phyloP scores from a whole-genome alignment of 169 alveolate genomes.

The Plasmodium vivax region DNA sequence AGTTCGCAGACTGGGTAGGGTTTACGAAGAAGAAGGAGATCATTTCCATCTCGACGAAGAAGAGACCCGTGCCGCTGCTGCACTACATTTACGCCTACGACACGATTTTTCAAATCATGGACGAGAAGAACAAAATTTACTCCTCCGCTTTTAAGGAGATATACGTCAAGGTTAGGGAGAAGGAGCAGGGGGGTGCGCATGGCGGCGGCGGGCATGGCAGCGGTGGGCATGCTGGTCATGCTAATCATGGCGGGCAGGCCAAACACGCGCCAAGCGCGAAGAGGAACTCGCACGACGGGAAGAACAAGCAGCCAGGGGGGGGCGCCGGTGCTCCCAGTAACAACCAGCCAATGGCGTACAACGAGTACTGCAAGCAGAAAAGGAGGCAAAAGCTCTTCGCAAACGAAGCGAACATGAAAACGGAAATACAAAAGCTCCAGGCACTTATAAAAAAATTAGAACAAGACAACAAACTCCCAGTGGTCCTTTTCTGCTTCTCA shows the following conservation, averaged over 20 bases:
- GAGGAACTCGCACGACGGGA: background rate
- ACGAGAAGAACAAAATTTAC: slow-evolving; percentile 71
- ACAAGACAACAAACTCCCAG: slow-evolving; percentile 93
- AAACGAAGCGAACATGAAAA: slow-evolving; percentile 78
- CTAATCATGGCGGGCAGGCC: background rate
- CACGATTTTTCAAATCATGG: slow-evolving; percentile 54
- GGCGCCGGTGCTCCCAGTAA: background rate
- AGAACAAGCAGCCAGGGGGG: background rate
- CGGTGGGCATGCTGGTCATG: background rate
- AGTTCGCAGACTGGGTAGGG: slow-evolving; percentile 99
- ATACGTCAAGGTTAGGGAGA: slow-evolving; percentile 68
- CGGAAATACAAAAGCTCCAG: slow-evolving; percentile 89
- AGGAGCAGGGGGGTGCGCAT: slow-evolving; percentile 71
- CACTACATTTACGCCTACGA: slow-evolving; percentile 90
- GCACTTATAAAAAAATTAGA: slow-evolving; percentile 83
- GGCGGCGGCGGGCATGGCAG: background rate
- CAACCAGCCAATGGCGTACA: slow-evolving; percentile 7
- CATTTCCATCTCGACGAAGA: slow-evolving; percentile 93
- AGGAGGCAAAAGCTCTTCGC: slow-evolving; percentile 20
- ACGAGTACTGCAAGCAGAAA: slow-evolving; percentile 64
- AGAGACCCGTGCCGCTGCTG: slow-evolving; percentile 97
- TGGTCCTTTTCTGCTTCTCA: slow-evolving; percentile 95
- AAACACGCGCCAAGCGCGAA: slow-evolving; percentile 43
- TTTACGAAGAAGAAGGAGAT: slow-evolving; percentile 92
- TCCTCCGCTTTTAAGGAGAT: slow-evolving; percentile 78